Conservation (phyloP, 2,329 filamentous ascomycete genomes). For the Aureobasidium leucospermi region DNA sequence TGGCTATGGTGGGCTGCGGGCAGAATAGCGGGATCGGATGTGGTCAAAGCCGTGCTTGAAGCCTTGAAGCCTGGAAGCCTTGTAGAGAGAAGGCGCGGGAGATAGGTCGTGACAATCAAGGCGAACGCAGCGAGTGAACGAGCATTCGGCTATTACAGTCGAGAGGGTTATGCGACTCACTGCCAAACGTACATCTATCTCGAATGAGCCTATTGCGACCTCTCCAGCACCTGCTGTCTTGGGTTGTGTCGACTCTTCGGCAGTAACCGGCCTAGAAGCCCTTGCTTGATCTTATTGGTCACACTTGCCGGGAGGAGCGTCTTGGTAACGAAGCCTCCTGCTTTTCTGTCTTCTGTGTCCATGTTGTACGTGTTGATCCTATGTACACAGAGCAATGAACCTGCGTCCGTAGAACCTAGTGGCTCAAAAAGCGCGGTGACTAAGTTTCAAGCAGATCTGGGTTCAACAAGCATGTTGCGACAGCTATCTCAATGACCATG, state of each 20-base stretch:
- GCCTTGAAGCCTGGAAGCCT: not conserved
- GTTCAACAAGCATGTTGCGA: not conserved
- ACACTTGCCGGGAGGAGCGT: not conserved
- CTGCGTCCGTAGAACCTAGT: no score
- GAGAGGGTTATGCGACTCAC: not conserved
- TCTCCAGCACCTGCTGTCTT: not conserved
- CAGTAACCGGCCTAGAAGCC: not conserved
- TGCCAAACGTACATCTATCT: not conserved
- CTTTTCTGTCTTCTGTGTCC: not conserved
- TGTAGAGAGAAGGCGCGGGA: not conserved
- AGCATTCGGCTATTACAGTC: not conserved
- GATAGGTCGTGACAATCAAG: not conserved
- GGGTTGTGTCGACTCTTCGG: not conserved
- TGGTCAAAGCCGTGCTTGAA: not conserved
- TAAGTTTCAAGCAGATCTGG: no score
- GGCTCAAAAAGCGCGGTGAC: no score
- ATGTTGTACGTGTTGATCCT: not conserved
- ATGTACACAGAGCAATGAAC: no score
- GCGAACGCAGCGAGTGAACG: conserved; percentile 3
- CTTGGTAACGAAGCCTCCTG: not conserved
- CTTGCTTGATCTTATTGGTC: conserved; percentile 7
- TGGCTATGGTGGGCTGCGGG: not conserved
- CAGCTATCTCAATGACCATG: not conserved
- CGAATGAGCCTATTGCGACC: not conserved
- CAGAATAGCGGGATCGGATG: not conserved